phyloP scores from a whole-genome alignment of 2,329 filamentous ascomycete species.

The Talaromyces pinophilus region DNA sequence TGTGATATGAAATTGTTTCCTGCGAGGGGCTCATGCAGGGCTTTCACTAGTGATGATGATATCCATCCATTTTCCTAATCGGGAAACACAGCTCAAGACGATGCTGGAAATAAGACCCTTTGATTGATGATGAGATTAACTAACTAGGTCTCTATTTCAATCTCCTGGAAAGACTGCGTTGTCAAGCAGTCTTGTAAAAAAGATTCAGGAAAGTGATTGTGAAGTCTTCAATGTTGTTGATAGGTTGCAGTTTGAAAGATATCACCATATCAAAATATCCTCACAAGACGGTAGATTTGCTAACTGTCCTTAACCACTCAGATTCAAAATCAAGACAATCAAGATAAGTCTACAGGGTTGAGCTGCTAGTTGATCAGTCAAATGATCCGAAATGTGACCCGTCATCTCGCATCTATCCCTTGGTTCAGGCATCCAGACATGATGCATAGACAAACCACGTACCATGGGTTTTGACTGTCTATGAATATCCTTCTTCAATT shows the following conservation, averaged over 20 bases:
- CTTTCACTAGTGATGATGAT: slow-evolving; percentile 7
- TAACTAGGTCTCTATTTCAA: background rate
- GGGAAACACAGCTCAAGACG: background rate
- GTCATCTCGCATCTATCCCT: slow-evolving; percentile 12
- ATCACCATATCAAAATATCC: background rate
- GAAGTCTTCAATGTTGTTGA: background rate
- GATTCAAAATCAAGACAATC: background rate
- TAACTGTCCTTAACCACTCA: background rate
- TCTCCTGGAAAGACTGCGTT: background rate
- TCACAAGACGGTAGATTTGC: background rate
- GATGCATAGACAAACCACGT: background rate
- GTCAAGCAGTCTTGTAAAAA: background rate
- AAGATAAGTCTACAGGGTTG: background rate
- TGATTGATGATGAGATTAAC: background rate
- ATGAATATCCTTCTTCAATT: background rate
- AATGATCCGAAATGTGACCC: slow-evolving; percentile 2
- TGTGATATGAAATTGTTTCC: background rate
- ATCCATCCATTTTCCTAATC: background rate
- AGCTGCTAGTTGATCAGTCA: background rate
- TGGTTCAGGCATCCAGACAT: background rate
- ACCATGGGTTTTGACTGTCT: background rate
- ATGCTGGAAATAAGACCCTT: background rate
- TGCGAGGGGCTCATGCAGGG: slow-evolving; percentile 21
- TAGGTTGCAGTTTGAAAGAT: background rate
- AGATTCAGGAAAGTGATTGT: background rate